Evolutionary conservation across 23 red algal species (phyloP).

Genomic region (Gracilaria caudata): DNA sequence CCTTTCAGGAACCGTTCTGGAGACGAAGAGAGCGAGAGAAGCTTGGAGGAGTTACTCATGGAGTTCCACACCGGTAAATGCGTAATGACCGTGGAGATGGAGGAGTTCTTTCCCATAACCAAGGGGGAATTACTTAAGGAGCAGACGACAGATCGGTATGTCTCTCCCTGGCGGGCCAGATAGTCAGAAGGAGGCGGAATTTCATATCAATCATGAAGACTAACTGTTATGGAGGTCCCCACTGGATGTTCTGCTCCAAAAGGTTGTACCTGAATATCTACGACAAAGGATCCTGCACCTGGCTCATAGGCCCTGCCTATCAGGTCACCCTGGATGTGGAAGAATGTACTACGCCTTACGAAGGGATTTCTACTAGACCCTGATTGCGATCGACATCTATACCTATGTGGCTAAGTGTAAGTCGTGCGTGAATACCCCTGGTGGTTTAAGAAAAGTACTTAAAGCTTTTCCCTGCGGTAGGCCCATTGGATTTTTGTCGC

Average conservation of each 20-base stretch:
- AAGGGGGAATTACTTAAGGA: neutral
- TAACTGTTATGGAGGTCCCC: neutral
- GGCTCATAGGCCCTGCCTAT: neutral
- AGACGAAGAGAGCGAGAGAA: too few relatives aligned
- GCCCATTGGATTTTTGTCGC: conserved; percentile 17
- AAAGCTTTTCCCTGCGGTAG: conserved; percentile 23
- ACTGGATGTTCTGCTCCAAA: conserved; percentile 13
- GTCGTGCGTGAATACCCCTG: conserved; percentile 2
- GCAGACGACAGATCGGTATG: neutral
- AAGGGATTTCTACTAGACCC: conserved; percentile 37
- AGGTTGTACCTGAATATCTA: conserved; percentile 6
- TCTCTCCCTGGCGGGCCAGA: too few relatives aligned
- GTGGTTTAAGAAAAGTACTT: conserved; percentile 19
- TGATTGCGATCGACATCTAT: conserved; percentile 23
- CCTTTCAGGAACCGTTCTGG: too few relatives aligned
- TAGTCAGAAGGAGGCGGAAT: neutral
- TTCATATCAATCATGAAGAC: neutral
- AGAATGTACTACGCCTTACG: conserved; percentile 10
- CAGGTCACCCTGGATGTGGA: conserved; percentile 11
- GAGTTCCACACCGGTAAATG: too few relatives aligned
- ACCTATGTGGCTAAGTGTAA: neutral
- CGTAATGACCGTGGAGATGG: too few relatives aligned
- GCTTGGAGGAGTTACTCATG: too few relatives aligned
- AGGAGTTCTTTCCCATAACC: too few relatives aligned
- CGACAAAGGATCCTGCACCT: neutral